Conservation (phyloP, 257 asterid genomes). For the Rauvolfia tetraphylla region DNA sequence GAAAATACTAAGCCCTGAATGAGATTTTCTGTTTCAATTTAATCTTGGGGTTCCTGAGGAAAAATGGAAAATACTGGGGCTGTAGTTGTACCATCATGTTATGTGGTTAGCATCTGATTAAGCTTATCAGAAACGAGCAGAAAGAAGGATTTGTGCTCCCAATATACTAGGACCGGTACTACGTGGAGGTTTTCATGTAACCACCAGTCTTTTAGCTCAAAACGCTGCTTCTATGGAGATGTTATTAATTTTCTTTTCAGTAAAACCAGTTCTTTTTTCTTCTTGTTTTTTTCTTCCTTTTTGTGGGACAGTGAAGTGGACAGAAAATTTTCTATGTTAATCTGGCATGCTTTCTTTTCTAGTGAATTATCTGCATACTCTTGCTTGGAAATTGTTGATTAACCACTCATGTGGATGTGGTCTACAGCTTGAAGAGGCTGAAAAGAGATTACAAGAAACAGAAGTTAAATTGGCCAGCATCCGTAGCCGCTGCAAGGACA, state of each 20-base stretch:
- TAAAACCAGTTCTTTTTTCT: neutral
- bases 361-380: neutral
- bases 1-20: neutral
- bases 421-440: conserved; percentile 40
- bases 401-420: neutral
- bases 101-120: neutral
- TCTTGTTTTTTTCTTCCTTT: no score
- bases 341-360: neutral
- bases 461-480: conserved; percentile 35
- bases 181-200: neutral
- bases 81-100: neutral
- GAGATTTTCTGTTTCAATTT: neutral
- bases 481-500: conserved; percentile 26
- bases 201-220: neutral
- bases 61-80: neutral
- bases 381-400: neutral
- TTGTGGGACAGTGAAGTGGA: no score
- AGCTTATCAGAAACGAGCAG: neutral
- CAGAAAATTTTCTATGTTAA: neutral
- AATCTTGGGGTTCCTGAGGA: neutral
- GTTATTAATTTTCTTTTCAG: no score
- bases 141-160: neutral
- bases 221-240: neutral
- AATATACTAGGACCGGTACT: neutral
- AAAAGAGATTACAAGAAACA: conserved; percentile 31